Conservation (phyloP, 2,329 filamentous ascomycete genomes). For the Tolypocladium ovalisporum region DNA sequence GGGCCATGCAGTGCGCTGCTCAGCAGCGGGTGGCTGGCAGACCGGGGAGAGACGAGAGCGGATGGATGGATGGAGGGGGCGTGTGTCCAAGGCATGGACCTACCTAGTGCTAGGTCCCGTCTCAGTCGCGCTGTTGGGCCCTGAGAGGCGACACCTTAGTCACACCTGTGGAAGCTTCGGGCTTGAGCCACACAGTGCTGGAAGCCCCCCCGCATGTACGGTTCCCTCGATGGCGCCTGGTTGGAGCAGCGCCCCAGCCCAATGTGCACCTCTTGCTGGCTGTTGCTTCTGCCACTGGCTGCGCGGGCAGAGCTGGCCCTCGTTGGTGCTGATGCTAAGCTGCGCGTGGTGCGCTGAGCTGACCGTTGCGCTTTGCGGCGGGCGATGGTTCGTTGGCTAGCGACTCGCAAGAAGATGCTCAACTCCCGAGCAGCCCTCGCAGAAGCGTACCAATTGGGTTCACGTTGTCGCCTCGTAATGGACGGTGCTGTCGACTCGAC, state of each 20-base stretch:
- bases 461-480: background rate
- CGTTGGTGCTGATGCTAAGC: background rate
- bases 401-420: background rate
- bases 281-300: background rate
- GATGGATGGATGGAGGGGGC: background rate
- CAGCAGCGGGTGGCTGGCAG: background rate
- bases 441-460: background rate
- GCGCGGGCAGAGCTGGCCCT: background rate
- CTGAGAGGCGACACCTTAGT: background rate
- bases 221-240: constrained; percentile 1
- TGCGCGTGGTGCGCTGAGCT: background rate
- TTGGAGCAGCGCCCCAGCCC: background rate
- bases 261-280: background rate
- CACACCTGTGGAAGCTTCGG: constrained; percentile 6
- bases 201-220: constrained; percentile 3
- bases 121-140: background rate
- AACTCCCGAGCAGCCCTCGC: background rate
- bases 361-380: background rate
- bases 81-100: too few relatives aligned
- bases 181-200: constrained; percentile 10
- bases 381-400: background rate
- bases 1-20: background rate
- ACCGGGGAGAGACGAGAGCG: background rate
- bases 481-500: background rate
- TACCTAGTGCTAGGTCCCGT: background rate